phyloP scores from a whole-genome alignment of 2,329 filamentous ascomycete species.

The Fusarium mundagurra region DNA sequence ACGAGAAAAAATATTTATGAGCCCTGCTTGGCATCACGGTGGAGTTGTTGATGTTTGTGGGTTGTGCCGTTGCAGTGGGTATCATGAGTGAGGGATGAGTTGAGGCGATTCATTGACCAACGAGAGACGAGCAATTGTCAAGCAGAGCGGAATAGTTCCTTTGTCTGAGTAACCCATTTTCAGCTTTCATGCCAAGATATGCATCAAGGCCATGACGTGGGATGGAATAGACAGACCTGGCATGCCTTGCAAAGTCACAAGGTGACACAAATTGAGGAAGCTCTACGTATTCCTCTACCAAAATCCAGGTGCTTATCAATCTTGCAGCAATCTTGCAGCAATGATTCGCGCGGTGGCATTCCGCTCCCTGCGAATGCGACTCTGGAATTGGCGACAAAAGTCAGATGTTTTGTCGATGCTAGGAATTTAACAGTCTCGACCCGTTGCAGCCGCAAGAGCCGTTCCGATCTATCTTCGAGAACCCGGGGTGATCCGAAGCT shows the following conservation, averaged over 20 bases:
- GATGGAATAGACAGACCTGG: background rate
- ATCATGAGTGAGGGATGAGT: background rate
- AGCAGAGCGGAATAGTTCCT: conserved; percentile 13
- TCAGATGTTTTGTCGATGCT: background rate
- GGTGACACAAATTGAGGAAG: background rate
- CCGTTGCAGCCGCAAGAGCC: conserved; percentile 26
- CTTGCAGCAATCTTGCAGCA: conserved; percentile 19
- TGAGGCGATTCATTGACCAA: background rate
- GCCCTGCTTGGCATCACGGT: background rate
- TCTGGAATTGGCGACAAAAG: background rate
- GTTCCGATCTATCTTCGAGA: conserved; percentile 35
- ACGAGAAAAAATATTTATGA: background rate
- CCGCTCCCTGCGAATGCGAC: background rate
- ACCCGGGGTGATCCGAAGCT: conserved; percentile 39
- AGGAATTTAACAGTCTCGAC: background rate
- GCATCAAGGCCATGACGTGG: background rate
- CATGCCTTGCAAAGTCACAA: background rate
- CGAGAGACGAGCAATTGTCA: background rate
- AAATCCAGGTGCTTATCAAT: conserved; percentile 33
- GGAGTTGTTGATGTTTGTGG: conserved; percentile 4
- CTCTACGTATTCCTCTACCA: conserved; percentile 3
- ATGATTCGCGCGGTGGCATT: conserved; percentile 19
- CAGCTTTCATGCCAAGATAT: background rate
- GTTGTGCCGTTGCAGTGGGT: background rate
- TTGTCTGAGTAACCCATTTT: background rate